These are phyloP conservation scores for Holtermannia corniformis DNA, from an alignment of 768 basidiomycete genomes.

Conservation along the genomic window DNA sequence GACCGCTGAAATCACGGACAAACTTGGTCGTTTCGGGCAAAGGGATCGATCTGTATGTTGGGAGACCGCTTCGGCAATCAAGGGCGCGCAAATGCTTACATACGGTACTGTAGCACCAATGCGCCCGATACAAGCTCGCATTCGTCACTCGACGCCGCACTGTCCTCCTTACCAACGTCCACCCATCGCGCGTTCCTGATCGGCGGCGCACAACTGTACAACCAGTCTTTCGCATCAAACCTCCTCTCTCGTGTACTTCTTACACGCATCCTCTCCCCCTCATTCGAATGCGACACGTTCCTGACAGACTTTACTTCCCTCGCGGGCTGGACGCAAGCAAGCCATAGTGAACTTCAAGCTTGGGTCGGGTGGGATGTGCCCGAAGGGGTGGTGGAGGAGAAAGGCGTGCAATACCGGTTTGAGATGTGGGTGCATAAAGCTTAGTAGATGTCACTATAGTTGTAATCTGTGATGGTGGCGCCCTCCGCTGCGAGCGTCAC, in stretches of 20 bases:
- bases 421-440: conserved; percentile 72
- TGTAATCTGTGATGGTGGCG: conserved; percentile 17
- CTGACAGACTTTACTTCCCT: conserved; percentile 58
- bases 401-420: conserved; percentile 75
- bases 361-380: conserved; percentile 79
- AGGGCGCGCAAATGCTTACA: not conserved
- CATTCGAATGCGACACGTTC: conserved; percentile 79
- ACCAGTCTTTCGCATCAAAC: conserved; percentile 49
- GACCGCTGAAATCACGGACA: conserved; percentile 63
- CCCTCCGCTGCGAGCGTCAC: conserved; percentile 21
- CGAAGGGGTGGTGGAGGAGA: conserved; percentile 67
- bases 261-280: conserved; percentile 67
- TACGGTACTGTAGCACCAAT: not conserved
- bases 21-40: conserved; percentile 67
- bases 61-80: too few species aligned
- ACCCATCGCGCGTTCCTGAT: conserved; percentile 69
- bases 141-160: conserved; percentile 14
- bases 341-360: conserved; percentile 55
- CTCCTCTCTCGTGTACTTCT: conserved; percentile 74
- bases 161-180: conserved; percentile 10
- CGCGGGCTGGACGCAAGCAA: conserved; percentile 51
- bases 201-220: conserved; percentile 82
- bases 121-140: conserved; percentile 1
- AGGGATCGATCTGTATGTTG: conserved; percentile 55
- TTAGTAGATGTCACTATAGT: not conserved